These are phyloP conservation scores for Colletotrichum tabaci DNA, from an alignment of 2,329 filamentous ascomycete genomes.

Conservation along the genomic window DNA sequence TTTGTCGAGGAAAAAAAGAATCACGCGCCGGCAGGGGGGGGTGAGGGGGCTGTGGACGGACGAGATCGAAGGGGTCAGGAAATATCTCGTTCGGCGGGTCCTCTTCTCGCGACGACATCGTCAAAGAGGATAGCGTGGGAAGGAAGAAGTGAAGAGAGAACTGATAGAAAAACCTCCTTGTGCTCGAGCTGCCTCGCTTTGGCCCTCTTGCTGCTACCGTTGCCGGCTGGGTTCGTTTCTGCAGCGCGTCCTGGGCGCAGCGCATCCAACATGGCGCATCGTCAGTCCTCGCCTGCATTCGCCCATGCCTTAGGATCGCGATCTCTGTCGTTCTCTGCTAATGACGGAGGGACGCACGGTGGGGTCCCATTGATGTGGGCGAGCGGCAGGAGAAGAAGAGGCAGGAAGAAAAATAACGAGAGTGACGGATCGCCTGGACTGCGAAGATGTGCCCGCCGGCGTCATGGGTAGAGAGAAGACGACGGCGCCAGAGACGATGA, in stretches of 20 bases:
- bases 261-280: slow-evolving; percentile 22
- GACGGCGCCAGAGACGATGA: background rate
- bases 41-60: background rate
- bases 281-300: slow-evolving; percentile 41
- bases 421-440: slow-evolving; percentile 5
- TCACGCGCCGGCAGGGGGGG: slow-evolving; percentile 17
- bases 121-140: slow-evolving; percentile 37
- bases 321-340: slow-evolving; percentile 19
- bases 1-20: background rate
- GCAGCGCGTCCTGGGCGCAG: slow-evolving; percentile 32
- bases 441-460: background rate
- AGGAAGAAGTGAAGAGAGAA: background rate
- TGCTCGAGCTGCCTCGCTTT: slow-evolving; percentile 24
- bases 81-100: slow-evolving; percentile 15
- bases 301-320: slow-evolving; percentile 25
- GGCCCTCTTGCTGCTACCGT: background rate
- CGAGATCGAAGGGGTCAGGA: slow-evolving; percentile 13
- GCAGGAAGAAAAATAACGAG: background rate
- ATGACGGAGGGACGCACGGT: slow-evolving; percentile 26
- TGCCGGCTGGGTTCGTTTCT: slow-evolving; percentile 14
- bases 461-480: background rate
- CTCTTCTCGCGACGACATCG: slow-evolving; percentile 31
- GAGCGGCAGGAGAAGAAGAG: background rate
- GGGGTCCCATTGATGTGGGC: slow-evolving; percentile 18
- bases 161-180: background rate